Conservation (phyloP, 805 yeast genomes). For the Kluyveromyces aestuarii region DNA sequence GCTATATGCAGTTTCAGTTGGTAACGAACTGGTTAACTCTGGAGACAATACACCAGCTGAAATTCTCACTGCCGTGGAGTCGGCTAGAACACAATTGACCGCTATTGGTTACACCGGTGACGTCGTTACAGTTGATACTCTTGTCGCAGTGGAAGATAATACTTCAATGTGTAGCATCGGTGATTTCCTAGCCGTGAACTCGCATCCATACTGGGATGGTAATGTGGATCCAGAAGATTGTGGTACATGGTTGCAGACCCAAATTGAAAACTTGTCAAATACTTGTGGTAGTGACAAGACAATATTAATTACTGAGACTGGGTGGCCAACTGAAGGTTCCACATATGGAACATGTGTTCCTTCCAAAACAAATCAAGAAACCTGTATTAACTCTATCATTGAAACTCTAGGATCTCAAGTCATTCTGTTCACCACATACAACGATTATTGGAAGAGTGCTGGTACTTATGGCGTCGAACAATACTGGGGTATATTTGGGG, state of each 20-base stretch:
- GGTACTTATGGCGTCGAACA: slow-evolving; percentile 77
- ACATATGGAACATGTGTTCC: slow-evolving; percentile 63
- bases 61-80: slow-evolving; percentile 46
- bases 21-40: slow-evolving; percentile 68
- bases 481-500: slow-evolving; percentile 54
- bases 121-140: slow-evolving; percentile 76
- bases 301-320: slow-evolving; percentile 66
- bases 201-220: slow-evolving; percentile 70
- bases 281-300: slow-evolving; percentile 40
- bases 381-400: slow-evolving; percentile 55
- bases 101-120: slow-evolving; percentile 63
- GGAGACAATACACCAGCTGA: slow-evolving; percentile 45
- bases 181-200: slow-evolving; percentile 70
- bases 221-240: slow-evolving; percentile 49
- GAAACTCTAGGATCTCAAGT: slow-evolving; percentile 45
- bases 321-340: slow-evolving; percentile 66
- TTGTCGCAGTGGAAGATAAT: slow-evolving; percentile 47
- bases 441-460: slow-evolving; percentile 79
- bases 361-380: slow-evolving; percentile 48
- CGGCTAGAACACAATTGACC: slow-evolving; percentile 44
- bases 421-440: slow-evolving; percentile 60
- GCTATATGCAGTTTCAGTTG: slow-evolving; percentile 44
- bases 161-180: slow-evolving; percentile 59
- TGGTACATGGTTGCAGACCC: slow-evolving; percentile 55
- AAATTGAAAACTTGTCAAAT: slow-evolving; percentile 40